These are phyloP conservation scores for Claviceps arundinis DNA, from an alignment of 2,329 filamentous ascomycete species.

Conservation along the genomic window DNA sequence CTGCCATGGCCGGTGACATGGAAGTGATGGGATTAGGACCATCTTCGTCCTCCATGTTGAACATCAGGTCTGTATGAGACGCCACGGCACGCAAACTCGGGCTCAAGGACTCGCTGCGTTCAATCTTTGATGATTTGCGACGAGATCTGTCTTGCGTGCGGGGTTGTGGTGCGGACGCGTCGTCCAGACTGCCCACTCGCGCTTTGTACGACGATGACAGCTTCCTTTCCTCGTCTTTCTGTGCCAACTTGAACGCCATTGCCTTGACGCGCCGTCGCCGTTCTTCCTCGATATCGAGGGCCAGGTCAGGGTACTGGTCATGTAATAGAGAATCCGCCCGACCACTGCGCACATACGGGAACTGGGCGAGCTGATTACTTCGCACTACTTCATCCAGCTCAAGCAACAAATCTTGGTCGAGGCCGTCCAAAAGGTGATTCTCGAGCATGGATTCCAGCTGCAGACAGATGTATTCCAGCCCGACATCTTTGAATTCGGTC, in stretches of 20 bases:
- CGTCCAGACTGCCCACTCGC: conserved; percentile 53
- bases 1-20: conserved; percentile 10
- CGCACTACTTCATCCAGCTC: conserved; percentile 73
- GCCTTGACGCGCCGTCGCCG: conserved; percentile 58
- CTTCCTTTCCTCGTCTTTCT: conserved; percentile 52
- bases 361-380: conserved; percentile 65
- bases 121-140: conserved; percentile 31
- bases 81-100: conserved; percentile 55
- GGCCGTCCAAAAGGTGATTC: conserved; percentile 71
- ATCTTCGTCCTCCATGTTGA: conserved; percentile 81
- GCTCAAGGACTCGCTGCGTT: conserved; percentile 44
- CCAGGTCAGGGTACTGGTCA: conserved; percentile 50
- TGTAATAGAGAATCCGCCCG: conserved; percentile 53
- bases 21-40: conserved; percentile 18
- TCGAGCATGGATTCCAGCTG: conserved; percentile 88
- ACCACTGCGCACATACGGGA: conserved; percentile 66
- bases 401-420: conserved; percentile 69
- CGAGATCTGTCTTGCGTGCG: conserved; percentile 31
- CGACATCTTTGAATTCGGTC: conserved; percentile 73
- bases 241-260: conserved; percentile 53
- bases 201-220: conserved; percentile 45
- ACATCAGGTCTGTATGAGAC: conserved; percentile 69
- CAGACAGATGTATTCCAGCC: conserved; percentile 79
- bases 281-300: conserved; percentile 54
- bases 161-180: conserved; percentile 27